Evolutionary conservation across 108 stramenopile species (phyloP), one percentile per base, ranked within the genome.

Genomic region (Poteriospumella lacustris): DNA sequence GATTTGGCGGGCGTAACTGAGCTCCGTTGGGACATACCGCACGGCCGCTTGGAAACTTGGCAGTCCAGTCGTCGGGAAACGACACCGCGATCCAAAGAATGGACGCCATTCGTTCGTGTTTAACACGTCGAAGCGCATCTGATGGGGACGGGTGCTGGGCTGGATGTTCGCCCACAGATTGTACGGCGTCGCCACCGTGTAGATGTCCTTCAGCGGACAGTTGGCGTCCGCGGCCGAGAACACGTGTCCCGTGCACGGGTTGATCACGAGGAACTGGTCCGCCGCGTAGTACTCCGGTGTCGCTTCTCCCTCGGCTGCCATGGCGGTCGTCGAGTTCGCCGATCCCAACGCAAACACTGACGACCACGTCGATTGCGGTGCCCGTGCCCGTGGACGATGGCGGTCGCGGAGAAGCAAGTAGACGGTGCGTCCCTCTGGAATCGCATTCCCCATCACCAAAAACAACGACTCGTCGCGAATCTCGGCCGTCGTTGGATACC

Each of bases 381-480:
- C n/a, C n/a, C n/a, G n/a, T n/a, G n/a, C n/a, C n/a, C n/a, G n/a
- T n/a, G n/a, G n/a, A n/a, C n/a, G n/a, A n/a, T n/a, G n/a, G n/a
- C n/a, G n/a, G 42, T 56, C 47, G 38, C 29, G 36, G 0, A 68
- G 0, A 69, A 86, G 60, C 24, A 82, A 73, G 19, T 81, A 88
- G 0, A 86, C 82, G 0, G 90, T 87, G 24, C 79, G 39, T 0
- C 91, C 91, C 56, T 90, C 89, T 39, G 89, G 88, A 47, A 90
- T 73, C 0, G 79, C 86, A 39, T 68, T 43, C 41, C 91, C 91
- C 28, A 88, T 34, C n/a, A 38, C 70, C 36, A 73, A 73, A 24
- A 73, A 73, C 3, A 73, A 5, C 36, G 3, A 12, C 41, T 73
- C 70, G 38, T 38, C 3, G 40, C 64, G 19, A 19, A 68, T 40